Conservation (phyloP, 768 basidiomycete species). For the Mycena chlorophos region DNA sequence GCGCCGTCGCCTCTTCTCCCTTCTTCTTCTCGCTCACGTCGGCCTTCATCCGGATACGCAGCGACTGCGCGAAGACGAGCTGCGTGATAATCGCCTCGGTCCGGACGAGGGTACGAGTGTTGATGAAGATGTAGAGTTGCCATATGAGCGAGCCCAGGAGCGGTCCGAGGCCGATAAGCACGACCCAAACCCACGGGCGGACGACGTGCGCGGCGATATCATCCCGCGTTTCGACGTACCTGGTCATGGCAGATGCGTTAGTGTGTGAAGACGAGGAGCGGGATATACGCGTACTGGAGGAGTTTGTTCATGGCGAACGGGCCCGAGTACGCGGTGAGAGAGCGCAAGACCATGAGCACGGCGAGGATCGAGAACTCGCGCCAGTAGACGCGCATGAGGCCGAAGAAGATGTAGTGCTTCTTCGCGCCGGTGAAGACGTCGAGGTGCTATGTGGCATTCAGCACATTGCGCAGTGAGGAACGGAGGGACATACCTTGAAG, state of each 20-base stretch:
- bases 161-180: conserved; percentile 50
- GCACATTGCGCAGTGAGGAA: not conserved
- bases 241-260: conserved; percentile 22
- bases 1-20: not conserved
- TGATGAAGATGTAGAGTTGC: conserved; percentile 56
- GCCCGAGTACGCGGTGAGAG: conserved; percentile 31
- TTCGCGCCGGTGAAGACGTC: conserved; percentile 43
- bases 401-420: conserved; percentile 46
- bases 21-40: conserved; percentile 29
- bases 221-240: conserved; percentile 53
- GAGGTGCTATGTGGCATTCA: conserved; percentile 3
- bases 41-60: conserved; percentile 65
- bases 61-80: conserved; percentile 45
- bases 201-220: conserved; percentile 41
- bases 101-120: conserved; percentile 45
- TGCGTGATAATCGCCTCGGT: conserved; percentile 47
- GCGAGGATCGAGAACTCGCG: conserved; percentile 34
- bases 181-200: conserved; percentile 72
- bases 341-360: conserved; percentile 30
- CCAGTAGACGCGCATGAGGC: conserved; percentile 44
- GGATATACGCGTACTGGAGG: conserved; percentile 37
- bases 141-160: conserved; percentile 41
- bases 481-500: conserved; percentile 30
- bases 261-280: not conserved
- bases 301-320: conserved; percentile 47